Evolutionary conservation across 1,139 yeast species (phyloP), one percentile per base, ranked within the genome.

Genomic region (Candida smagusa): DNA sequence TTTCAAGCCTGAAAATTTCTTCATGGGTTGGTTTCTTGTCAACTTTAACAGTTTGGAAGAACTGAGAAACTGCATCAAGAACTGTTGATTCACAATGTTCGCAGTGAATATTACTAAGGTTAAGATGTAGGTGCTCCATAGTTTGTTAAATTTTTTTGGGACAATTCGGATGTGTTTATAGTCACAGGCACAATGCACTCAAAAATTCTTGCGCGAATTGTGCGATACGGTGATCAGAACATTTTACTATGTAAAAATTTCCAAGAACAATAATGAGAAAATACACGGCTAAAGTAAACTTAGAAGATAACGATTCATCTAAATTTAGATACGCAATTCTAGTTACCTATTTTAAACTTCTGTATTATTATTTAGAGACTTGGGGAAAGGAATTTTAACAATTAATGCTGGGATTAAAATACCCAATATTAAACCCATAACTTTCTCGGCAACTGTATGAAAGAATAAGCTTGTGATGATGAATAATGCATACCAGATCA

Each of bases 381-480:
- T 24, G 11, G 12, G 27, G 12, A 9, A 24, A 9, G 29, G 29
- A 12, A 27, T 8, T 7, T 27, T 12, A 27, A 27, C 16, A 4
- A 29, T 29, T n/a, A 29, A 16, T 7, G 9, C n/a, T 29, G 31
- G 5, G 13, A 29, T 12, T 3, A 58, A 33, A 38, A 72, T 52
- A 0, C 83, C 86, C 43, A 74, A 56, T 0, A 56, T 8, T 9
- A 78, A 51, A 0, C 88, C 89, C 2, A 70, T 53, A 1, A 76
- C 34, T 44, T 80, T 79, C 51, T 83, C 90, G 2, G 58, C 28
- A 1, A 72, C 36, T 0, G 87, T 79, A 52, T 83, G 90, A 53
- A 77, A 83, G 47, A 81, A 82, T 1, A 77, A 47, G 3, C 84
- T 67, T 0, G 90, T 83, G 5, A 81, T 59, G 6, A 62, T 37